These are phyloP conservation scores for Chrysoporthe deuterocubensis DNA, from an alignment of 2,329 filamentous ascomycete species.

Conservation along the genomic window DNA sequence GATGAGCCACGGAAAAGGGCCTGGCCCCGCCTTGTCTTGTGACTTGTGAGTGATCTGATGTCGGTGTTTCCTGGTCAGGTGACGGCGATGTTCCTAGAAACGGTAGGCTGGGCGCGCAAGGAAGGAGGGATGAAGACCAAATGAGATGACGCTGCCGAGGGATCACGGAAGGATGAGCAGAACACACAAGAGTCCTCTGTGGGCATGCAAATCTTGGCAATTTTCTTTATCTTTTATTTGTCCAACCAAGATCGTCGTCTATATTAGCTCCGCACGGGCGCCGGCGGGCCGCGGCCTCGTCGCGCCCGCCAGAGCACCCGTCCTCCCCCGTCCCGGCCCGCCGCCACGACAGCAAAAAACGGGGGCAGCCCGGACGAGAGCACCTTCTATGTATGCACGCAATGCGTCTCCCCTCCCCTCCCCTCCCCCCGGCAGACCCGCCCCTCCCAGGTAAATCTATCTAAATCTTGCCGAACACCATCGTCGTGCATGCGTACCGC, in stretches of 20 bases:
- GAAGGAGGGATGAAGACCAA: no score
- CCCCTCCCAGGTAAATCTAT: no score
- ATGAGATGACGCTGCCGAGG: not conserved
- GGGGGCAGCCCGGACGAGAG: no score
- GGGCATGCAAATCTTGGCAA: not conserved
- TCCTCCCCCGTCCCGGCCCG: not conserved
- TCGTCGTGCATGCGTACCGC: not conserved
- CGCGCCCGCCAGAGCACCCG: not conserved
- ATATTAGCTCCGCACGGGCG: slow-evolving; percentile 10
- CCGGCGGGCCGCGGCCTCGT: not conserved
- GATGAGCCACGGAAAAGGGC: not conserved
- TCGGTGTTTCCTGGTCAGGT: not conserved
- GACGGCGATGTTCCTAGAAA: no score
- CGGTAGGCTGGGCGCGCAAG: no score
- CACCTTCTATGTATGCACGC: not conserved
- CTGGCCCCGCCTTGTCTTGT: not conserved
- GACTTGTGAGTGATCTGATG: not conserved
- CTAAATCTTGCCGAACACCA: no score
- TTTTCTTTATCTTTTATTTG: slow-evolving; percentile 1
- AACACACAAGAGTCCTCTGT: not conserved
- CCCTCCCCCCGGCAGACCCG: no score
- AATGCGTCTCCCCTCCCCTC: no score
- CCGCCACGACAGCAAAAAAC: no score
- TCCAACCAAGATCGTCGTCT: slow-evolving; percentile 13
- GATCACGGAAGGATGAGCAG: not conserved